These are phyloP conservation scores for Neofusicoccum umdonicola DNA, from an alignment of 2,329 filamentous ascomycete genomes.

Conservation along the genomic window DNA sequence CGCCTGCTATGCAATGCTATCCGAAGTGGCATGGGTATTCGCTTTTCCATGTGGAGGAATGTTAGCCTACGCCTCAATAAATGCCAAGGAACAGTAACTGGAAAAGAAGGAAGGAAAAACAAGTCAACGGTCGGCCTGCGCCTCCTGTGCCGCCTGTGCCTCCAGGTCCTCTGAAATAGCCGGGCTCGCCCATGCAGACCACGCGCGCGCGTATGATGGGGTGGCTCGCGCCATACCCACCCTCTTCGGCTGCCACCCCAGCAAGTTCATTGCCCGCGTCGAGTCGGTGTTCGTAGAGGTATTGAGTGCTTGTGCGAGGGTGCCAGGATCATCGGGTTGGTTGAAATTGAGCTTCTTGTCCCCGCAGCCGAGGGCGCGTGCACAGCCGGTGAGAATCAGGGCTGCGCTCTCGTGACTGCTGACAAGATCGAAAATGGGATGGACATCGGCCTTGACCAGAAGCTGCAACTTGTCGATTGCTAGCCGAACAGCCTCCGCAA, in stretches of 20 bases:
- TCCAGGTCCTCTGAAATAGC: not conserved
- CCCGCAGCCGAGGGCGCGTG: not conserved
- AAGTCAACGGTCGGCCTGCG: not conserved
- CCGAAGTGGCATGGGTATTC: not conserved
- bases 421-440: constrained; percentile 41
- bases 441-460: constrained; percentile 26
- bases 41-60: constrained; percentile 3
- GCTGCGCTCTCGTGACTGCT: not conserved
- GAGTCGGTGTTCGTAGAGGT: not conserved
- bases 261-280: not conserved
- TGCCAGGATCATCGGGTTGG: not conserved
- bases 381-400: not conserved
- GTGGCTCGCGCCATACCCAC: not conserved
- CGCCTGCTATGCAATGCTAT: not conserved
- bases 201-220: not conserved
- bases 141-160: too few relatives aligned
- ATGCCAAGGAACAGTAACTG: not conserved
- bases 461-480: constrained; percentile 35
- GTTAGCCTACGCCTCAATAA: not conserved
- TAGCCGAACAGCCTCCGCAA: constrained; percentile 28
- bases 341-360: not conserved
- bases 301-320: not conserved
- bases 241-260: not conserved
- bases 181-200: not conserved
- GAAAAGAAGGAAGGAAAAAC: not conserved